Conservation (phyloP, 768 basidiomycete genomes). For the Hygrocybe coccinea region DNA sequence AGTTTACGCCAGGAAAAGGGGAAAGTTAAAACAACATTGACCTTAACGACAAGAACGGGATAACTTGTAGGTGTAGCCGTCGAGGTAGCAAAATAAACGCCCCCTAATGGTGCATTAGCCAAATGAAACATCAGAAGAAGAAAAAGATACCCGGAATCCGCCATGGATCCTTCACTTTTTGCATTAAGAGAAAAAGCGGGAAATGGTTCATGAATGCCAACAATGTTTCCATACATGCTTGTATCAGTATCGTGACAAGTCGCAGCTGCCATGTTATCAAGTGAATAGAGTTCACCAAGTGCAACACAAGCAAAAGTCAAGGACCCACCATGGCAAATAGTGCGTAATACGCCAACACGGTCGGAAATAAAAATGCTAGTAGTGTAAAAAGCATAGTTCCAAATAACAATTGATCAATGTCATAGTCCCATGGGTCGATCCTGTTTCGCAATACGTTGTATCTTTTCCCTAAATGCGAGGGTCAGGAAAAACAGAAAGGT, state of each 20-base stretch:
- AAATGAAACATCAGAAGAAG: not conserved
- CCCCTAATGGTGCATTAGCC: conserved; percentile 19
- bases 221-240: conserved; percentile 58
- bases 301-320: not conserved
- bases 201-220: conserved; percentile 88
- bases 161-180: conserved; percentile 77
- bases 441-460: conserved; percentile 82
- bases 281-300: not conserved
- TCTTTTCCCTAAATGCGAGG: conserved; percentile 61
- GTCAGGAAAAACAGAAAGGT: not conserved
- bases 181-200: conserved; percentile 82
- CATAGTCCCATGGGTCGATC: conserved; percentile 88
- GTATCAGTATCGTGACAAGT: conserved; percentile 49
- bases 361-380: conserved; percentile 76
- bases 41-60: conserved; percentile 31
- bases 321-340: conserved; percentile 63
- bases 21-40: conserved; percentile 13
- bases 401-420: conserved; percentile 90
- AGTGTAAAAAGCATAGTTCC: conserved; percentile 88
- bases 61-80: conserved; percentile 18
- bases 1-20: not conserved
- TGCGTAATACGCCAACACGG: conserved; percentile 79
- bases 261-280: conserved; percentile 38
- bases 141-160: conserved; percentile 65
- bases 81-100: conserved; percentile 31